Evolutionary conservation across 805 yeast species (phyloP).

Genomic region (Kluyveromyces aestuarii): DNA sequence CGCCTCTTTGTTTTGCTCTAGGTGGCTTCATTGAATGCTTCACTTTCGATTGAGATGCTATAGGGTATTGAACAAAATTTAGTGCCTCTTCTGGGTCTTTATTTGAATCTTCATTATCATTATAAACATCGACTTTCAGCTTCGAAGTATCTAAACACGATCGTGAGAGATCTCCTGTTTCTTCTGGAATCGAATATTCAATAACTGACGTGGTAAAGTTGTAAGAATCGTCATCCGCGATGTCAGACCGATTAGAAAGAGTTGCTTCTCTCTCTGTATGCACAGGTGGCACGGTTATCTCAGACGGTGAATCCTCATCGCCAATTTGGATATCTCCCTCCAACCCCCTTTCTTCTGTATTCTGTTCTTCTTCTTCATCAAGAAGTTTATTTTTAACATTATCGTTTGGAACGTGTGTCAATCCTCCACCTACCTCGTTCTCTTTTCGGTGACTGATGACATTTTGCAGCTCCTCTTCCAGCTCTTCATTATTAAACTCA

Average conservation of each 20-base stretch:
- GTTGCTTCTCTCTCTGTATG: background rate
- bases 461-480: constrained; percentile 9
- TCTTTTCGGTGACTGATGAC: background rate
- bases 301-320: background rate
- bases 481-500: constrained; percentile 17
- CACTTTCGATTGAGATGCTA: constrained; percentile 15
- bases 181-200: constrained; percentile 28
- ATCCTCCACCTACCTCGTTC: constrained; percentile 3
- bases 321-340: background rate
- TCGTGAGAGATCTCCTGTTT: constrained; percentile 5
- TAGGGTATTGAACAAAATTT: constrained; percentile 9
- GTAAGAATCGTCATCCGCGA: constrained; percentile 6
- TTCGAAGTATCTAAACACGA: constrained; percentile 1
- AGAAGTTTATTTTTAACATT: background rate
- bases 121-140: constrained; percentile 4
- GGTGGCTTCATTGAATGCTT: constrained; percentile 28
- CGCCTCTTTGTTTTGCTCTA: constrained; percentile 20
- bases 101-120: constrained; percentile 1
- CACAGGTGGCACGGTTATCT: no score
- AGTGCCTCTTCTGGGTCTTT: background rate
- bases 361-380: background rate
- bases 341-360: background rate
- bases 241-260: background rate
- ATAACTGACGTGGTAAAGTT: constrained; percentile 23
- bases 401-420: background rate